Base-by-base conservation (phyloP, 495 filamentous ascomycete species). In the Aspergillus cavernicola region DNA sequence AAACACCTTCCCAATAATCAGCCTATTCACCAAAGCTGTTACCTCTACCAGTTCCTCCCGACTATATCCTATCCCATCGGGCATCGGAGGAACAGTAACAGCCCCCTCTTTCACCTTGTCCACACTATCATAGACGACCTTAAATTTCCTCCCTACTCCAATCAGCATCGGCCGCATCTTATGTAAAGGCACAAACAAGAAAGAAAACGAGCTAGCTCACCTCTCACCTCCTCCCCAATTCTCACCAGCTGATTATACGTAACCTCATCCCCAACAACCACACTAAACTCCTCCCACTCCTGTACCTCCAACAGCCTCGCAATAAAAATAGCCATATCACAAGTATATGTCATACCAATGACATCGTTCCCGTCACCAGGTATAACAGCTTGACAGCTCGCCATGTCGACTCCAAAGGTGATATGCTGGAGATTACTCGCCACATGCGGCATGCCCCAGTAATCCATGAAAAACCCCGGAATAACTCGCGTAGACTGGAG, bases 391-490 rank as follows among this genome's bases (percentile, higher is more conserved):
- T 55, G 59, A 38, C 71, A 65, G 59, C 69, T 66, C 1, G 62
- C 31, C 3, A 81, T 71, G 56, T 83, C 73, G 13, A 81, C 55
- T 13, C 78, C 71, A 15, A 80, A 65, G 1, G 64, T 62, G 7
- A 63, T 61, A 2, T 70, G 75, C 6, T 61, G 50, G 7, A 73
- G 59, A 54, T 80, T 62, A 19, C 74, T 76, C 52, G 62, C 55
- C 38, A 75, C 55, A 26, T 66, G 46, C 16, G 76, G 78, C 64
- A 78, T 70, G 26, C 72, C 75, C 62, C 66, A 82, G 59, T 80
- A 81, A 57, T 84, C 78, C 64, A 81, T 72, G 55, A 82, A 81
- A 59, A 71, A 75, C 2, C 78, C 81, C 22, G 69, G 75, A 32
- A 69, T 63, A 28, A 82, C 66, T 5, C 66, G 60, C 24, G 80